Evolutionary conservation across 106 monocot species (phyloP), one percentile per base, ranked within the genome.

Genomic region (Chionographis japonica): DNA sequence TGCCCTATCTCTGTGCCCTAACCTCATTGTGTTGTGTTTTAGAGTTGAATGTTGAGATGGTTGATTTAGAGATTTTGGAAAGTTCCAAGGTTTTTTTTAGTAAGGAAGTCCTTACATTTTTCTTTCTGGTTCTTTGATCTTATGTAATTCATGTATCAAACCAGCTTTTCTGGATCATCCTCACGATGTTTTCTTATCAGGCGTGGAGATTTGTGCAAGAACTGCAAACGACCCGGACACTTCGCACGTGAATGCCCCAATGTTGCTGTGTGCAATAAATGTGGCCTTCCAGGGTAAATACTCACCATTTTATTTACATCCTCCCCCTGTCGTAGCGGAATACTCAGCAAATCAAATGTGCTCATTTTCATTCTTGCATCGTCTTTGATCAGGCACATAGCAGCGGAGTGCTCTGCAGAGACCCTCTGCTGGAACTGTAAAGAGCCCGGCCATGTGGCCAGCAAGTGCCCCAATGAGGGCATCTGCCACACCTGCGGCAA

Each of bases 201-300:
- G 83, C 72, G 76, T 50, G 8, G 61, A 65, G 94, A 94, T 68
- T 67, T 97, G 69, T 97, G 97, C 85, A 92, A 89, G 69, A 97
- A 92, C 71, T 97, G 97, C 72, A 97, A 89, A 74, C 82, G 89
- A 4, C 89, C 92, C 27, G 97, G 97, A 27, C 97, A 97, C 69
- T 97, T 82, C 75, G 97, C 97, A 53, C 82, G 92, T 68, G 92
- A 97, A 69, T 97, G 97, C 67, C 82, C 86, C n/a, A 97, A 89
- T 77, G 92, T 85, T 40, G 92, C 86, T 82, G 84, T 97, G 52
- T 97, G 97, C 89, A 86, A 97, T 74, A 89, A 83, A 69, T 97
- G 97, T 57, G 80, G 89, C 2, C 92, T 97, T 78, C 92, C 92
- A 15, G 97, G 97, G 97, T 97, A 92, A 75, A 16, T 9, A 51